These are phyloP conservation scores for Vicia villosa DNA, from an alignment of 306 rosid species.

Conservation along the genomic window DNA sequence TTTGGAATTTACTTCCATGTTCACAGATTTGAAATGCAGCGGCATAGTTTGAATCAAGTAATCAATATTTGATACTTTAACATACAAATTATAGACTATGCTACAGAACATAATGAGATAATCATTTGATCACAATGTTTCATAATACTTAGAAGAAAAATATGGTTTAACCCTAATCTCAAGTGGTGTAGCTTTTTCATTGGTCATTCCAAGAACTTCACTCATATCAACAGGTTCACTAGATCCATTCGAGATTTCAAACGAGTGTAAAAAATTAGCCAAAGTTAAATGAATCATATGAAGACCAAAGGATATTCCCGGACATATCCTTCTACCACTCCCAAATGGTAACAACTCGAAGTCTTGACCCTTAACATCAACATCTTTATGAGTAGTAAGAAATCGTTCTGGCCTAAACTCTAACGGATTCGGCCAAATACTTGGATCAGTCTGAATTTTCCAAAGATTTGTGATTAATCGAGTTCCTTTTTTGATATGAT, in stretches of 20 bases:
- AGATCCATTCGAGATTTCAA: conserved; percentile 18
- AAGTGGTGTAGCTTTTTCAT: conserved; percentile 22
- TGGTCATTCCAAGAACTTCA: conserved; percentile 1
- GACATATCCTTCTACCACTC: conserved; percentile 35
- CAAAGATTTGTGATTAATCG: conserved; percentile 5
- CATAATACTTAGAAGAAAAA: conserved; percentile 18
- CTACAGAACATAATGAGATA: neutral
- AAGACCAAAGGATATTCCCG: conserved; percentile 22
- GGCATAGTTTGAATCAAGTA: conserved; percentile 27
- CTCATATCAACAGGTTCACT: conserved; percentile 16
- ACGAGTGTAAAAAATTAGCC: conserved; percentile 27
- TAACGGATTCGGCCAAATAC: conserved; percentile 8
- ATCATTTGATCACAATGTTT: neutral
- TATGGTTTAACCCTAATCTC: conserved; percentile 25
- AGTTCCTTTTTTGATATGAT: conserved; percentile 26
- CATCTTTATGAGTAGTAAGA: conserved; percentile 28
- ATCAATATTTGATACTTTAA: neutral
- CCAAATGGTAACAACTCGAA: conserved; percentile 35
- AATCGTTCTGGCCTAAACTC: conserved; percentile 16
- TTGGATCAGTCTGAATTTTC: conserved; percentile 22
- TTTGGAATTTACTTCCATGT: conserved; percentile 22
- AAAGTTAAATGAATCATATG: conserved; percentile 15
- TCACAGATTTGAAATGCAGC: conserved; percentile 24
- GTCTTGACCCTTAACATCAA: conserved; percentile 28
- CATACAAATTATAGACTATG: neutral